phyloP scores from a whole-genome alignment of 2,329 filamentous ascomycete species.

The Emergomyces pasteurianus region DNA sequence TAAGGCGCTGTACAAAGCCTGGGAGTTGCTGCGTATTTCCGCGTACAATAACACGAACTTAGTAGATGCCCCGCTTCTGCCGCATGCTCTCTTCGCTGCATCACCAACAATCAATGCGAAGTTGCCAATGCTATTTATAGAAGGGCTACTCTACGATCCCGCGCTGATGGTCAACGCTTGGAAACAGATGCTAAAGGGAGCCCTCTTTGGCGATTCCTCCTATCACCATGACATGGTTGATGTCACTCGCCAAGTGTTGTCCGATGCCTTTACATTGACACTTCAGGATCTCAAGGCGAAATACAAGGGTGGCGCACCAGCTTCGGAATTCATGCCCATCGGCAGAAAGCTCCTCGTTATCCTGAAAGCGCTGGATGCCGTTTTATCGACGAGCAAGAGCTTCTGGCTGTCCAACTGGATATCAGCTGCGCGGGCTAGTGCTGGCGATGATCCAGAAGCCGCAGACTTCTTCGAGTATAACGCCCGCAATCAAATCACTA shows the following conservation, averaged over 20 bases:
- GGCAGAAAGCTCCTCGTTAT: neutral
- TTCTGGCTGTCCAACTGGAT: neutral
- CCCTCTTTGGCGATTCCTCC: neutral
- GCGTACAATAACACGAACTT: neutral
- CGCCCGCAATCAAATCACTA: neutral
- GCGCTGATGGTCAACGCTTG: neutral
- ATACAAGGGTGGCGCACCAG: neutral
- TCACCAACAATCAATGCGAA: neutral
- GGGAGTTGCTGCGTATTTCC: neutral
- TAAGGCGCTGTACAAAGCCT: neutral
- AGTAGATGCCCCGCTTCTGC: neutral
- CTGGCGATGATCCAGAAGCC: neutral
- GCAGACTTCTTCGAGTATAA: neutral
- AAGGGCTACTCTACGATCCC: neutral
- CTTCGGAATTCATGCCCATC: neutral
- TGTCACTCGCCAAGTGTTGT: constrained; percentile 19
- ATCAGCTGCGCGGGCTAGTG: neutral
- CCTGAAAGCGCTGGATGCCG: neutral
- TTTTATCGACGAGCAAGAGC: neutral
- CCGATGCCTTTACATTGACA: neutral
- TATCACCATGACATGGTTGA: neutral
- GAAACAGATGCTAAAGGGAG: neutral
- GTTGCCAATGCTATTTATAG: neutral
- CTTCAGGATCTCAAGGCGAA: neutral
- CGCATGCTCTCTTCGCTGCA: neutral